Evolutionary conservation across 371 early-diverging fungal genomes (phyloP), one percentile per base, ranked within the genome.

Genomic region (Apophysomyces elegans): DNA sequence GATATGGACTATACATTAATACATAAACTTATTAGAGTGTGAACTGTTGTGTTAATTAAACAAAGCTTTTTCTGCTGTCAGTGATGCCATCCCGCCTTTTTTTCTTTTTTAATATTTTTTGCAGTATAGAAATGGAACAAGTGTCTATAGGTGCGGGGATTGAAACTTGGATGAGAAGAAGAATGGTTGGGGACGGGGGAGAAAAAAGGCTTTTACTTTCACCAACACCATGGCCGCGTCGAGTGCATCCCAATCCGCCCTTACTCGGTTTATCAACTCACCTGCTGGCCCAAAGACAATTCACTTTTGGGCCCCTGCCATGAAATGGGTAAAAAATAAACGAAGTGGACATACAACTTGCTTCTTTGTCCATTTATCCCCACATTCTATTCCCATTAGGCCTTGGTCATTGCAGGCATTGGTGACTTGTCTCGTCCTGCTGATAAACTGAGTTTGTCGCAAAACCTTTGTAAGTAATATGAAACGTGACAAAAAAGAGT

Each of bases 351-450:
- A 32, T 21, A 57, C 8, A 7, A 44, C 5, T 21, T 41, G 37
- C 35, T 46, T 37, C 26, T 26, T 21, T 21, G 21, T 9, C 16
- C 4, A 16, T 5, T 18, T 0, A 50, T 26, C 26, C 26, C 26
- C 26, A 26, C 26, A 26, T 46, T 57, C 26, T 46, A 59, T 63
- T 8, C 32, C 32, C 32, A 26, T 26, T 47, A 78, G 79, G 79
- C 76, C 8, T 69, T 80, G 56, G 77, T 80, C 41, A 66, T 94
- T 73, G 98, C 98, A 38, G 98, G 98, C 47, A 71, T 98, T 59
- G 89, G 94, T 65, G 99, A 98, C 77, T 61, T 96, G 66, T 78
- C 88, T 43, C 90, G 97, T 41, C 97, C 99, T 21, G 95, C 93
- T 39, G 98, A 98, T 65, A 92, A 94, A 71, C 80, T 98, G 70